These are phyloP conservation scores for Neobulgaria alba DNA, from an alignment of 2,329 filamentous ascomycete species.

Conservation along the genomic window DNA sequence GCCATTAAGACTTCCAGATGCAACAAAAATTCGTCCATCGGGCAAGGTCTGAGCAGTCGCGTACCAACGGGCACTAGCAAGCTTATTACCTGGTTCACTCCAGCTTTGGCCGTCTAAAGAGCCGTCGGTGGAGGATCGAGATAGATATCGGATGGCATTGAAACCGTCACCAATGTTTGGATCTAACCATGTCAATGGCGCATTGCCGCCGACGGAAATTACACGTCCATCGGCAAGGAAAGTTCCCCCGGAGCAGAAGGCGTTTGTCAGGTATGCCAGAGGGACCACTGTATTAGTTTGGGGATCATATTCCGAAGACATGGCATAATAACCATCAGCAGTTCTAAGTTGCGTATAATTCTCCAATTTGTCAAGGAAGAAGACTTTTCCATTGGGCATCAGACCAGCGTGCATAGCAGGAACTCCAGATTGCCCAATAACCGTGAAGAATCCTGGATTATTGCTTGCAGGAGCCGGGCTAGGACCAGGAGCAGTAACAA, in stretches of 20 bases:
- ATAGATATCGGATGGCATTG: constrained; percentile 46
- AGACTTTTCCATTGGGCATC: constrained; percentile 48
- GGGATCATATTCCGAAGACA: constrained; percentile 52
- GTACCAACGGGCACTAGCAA: constrained; percentile 51
- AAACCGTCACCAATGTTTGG: constrained; percentile 51
- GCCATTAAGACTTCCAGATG: constrained; percentile 50
- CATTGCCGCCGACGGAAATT: constrained; percentile 49
- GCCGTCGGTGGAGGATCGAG: constrained; percentile 37
- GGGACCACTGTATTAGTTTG: constrained; percentile 36
- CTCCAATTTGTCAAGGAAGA: constrained; percentile 56
- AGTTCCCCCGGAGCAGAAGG: constrained; percentile 51
- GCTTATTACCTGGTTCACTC: constrained; percentile 46
- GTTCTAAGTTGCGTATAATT: constrained; percentile 50
- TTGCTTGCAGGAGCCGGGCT: constrained; percentile 36
- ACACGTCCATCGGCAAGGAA: constrained; percentile 50
- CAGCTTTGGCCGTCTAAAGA: constrained; percentile 41
- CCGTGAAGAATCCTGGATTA: constrained; percentile 37
- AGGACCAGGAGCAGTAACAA: constrained; percentile 26
- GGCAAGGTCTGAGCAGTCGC: constrained; percentile 49
- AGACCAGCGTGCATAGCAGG: constrained; percentile 55
- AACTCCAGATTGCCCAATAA: constrained; percentile 49
- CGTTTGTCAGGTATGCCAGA: constrained; percentile 46
- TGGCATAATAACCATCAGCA: constrained; percentile 46
- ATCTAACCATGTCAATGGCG: constrained; percentile 44
- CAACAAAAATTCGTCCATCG: constrained; percentile 49